A percentile compares a stretch with the other conserved stretches of the same genome.
Conservation (phyloP, 1,139 yeast species). For the Hansenula lynferdii region DNA sequence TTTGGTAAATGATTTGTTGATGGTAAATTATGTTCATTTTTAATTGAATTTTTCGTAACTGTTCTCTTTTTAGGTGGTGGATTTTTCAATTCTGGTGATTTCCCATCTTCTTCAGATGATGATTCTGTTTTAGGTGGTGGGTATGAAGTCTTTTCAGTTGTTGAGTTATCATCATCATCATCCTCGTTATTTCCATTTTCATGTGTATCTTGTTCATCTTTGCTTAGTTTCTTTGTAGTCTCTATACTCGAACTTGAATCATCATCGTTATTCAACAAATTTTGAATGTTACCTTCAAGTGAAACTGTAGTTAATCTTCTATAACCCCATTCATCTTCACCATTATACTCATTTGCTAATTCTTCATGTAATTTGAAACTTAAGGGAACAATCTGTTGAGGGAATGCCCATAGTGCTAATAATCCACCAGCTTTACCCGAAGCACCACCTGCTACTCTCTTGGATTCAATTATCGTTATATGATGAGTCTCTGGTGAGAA, state of each 20-base stretch:
- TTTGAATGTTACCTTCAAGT: conserved; percentile 72
- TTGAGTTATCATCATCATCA: background rate
- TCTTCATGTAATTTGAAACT: conserved; percentile 85
- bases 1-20: conserved; percentile 46
- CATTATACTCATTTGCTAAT: conserved; percentile 71
- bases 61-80: conserved; percentile 26
- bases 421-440: conserved; percentile 97
- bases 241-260: conserved; percentile 6
- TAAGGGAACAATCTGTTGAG: conserved; percentile 87
- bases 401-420: conserved; percentile 94
- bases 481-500: conserved; percentile 70
- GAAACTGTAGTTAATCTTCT: conserved; percentile 84
- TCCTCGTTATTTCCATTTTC: background rate
- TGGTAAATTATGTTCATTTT: conserved; percentile 26
- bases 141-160: background rate
- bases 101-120: conserved; percentile 11
- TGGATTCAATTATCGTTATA: conserved; percentile 85
- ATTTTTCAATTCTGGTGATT: conserved; percentile 7
- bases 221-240: background rate
- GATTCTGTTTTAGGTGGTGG: conserved; percentile 10
- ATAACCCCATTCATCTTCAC: conserved; percentile 89
- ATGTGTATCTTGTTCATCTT: background rate
- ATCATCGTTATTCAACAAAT: conserved; percentile 19
- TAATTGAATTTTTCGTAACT: conserved; percentile 35
- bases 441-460: conserved; percentile 96